Conservation (phyloP, 2,329 filamentous ascomycete species). For the Colletotrichum paranaense region DNA sequence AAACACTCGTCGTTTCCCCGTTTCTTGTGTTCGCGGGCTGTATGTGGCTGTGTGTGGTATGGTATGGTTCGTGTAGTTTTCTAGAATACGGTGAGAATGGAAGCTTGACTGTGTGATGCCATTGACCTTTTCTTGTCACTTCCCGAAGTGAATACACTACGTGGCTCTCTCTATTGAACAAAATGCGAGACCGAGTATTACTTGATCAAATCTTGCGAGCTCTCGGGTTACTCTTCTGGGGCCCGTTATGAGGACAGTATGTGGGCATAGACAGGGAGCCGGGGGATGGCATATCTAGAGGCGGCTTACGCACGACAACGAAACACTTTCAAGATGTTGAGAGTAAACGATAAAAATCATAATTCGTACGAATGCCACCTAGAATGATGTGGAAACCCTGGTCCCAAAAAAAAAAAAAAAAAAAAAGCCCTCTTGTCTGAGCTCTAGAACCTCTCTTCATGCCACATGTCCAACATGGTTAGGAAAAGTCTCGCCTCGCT, state of each 20-base stretch:
- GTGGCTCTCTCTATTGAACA: too few relatives aligned
- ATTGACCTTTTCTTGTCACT: too few relatives aligned
- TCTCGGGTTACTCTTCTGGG: too few relatives aligned
- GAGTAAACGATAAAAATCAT: neutral
- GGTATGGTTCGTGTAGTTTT: neutral
- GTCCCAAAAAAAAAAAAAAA: neutral
- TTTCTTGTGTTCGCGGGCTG: neutral
- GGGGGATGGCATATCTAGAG: too few relatives aligned
- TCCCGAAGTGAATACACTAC: too few relatives aligned
- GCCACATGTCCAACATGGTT: neutral
- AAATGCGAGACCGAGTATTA: too few relatives aligned
- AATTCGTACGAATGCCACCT: neutral
- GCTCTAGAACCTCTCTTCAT: neutral
- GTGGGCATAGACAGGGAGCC: too few relatives aligned
- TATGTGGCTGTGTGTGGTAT: neutral
- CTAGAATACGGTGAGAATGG: neutral
- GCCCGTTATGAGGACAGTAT: too few relatives aligned
- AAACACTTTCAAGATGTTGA: too few relatives aligned
- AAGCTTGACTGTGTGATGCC: too few relatives aligned
- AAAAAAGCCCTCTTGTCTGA: neutral
- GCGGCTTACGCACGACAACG: too few relatives aligned
- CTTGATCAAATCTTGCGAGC: too few relatives aligned
- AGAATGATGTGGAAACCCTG: neutral
- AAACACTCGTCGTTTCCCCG: neutral
- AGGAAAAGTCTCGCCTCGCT: neutral